Base-by-base conservation (phyloP, 371 early-diverging fungal genomes). In the Mortierella sp. region DNA sequence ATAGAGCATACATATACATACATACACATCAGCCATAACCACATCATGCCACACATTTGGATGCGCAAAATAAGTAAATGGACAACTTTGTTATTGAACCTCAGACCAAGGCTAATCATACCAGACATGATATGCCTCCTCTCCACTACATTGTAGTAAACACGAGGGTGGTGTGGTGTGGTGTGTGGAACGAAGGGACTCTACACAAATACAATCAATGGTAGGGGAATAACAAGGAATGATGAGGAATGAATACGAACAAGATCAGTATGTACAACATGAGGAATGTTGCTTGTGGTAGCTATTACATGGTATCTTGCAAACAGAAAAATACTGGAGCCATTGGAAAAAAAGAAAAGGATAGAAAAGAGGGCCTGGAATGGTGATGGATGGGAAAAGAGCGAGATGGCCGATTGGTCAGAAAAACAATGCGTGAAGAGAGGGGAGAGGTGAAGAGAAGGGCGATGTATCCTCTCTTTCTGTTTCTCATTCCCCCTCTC, bases 81-180 rank as follows among this genome's bases (percentile, higher is more conserved):
- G 24, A 24, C 21, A 54, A 21, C 8, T 48, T 48, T 16, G 50
- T 48, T 48, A 13, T 48, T 48, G 7, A 3, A 9, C 55, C 55
- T 55, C 55, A 57, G n/a, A n/a, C 3, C 26, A 58, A 58, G 58
- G 28, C 26, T 58, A 11, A n/a, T 10, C 11, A 14, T 2, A 11
- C 58, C 14, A 28, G 31, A 60, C 57, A 48, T 10, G 10, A 11
- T 60, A 13, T 31, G 48, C 9, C 14, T 48, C 14, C 48, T 48
- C 48, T 60, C 60, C 31, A 60, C 28, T 31, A 5, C 1, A 10
- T 38, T 3, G 5, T 38, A 48, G 48, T 31, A 60, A 58, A 28
- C 60, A 60, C 60, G 60, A 60, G 60, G 60, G 60, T 26, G 57
- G 26, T 57, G 57, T 26, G 57, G 26, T 57, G 57, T 60, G 60